Conservation (phyloP, 805 yeast species). For the Saturnispora sanitii region DNA sequence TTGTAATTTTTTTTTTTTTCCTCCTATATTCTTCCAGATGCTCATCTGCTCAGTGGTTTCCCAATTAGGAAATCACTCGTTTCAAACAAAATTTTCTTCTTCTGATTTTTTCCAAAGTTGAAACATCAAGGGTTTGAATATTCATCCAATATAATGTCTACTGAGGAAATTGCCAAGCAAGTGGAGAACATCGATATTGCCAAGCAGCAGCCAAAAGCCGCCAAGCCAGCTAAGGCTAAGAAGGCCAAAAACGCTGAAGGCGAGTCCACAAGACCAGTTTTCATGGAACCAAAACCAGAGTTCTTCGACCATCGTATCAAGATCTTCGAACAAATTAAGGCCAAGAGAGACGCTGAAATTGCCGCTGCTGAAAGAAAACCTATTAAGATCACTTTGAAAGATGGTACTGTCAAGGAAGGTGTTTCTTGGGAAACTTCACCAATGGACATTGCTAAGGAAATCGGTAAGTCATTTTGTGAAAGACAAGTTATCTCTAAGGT, state of each 20-base stretch:
- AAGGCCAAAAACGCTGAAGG: slow-evolving; percentile 26
- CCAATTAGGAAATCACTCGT: too few relatives aligned
- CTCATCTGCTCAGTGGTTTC: too few relatives aligned
- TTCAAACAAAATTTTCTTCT: too few relatives aligned
- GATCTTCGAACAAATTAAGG: slow-evolving; percentile 72
- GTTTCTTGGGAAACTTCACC: slow-evolving; percentile 88
- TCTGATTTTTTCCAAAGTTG: too few relatives aligned
- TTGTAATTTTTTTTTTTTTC: not conserved
- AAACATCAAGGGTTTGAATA: too few relatives aligned
- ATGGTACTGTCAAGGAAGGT: slow-evolving; percentile 73
- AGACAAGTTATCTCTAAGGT: slow-evolving; percentile 88
- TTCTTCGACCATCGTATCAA: slow-evolving; percentile 72
- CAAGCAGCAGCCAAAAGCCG: slow-evolving; percentile 12
- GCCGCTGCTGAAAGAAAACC: slow-evolving; percentile 49
- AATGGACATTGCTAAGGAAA: slow-evolving; percentile 67
- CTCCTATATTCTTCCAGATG: not conserved
- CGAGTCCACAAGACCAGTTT: slow-evolving; percentile 32
- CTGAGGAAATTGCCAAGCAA: slow-evolving; percentile 39
- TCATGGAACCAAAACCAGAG: slow-evolving; percentile 69
- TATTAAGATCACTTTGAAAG: slow-evolving; percentile 75
- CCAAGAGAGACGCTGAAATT: slow-evolving; percentile 61
- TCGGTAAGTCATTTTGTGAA: slow-evolving; percentile 82
- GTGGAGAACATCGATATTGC: slow-evolving; percentile 35
- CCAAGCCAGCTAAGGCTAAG: slow-evolving; percentile 16
- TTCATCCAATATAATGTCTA: slow-evolving; percentile 8